Evolutionary conservation across 2,329 filamentous ascomycete species (phyloP), one percentile per base, ranked within the genome.

Genomic region (Cordyceps javanica): DNA sequence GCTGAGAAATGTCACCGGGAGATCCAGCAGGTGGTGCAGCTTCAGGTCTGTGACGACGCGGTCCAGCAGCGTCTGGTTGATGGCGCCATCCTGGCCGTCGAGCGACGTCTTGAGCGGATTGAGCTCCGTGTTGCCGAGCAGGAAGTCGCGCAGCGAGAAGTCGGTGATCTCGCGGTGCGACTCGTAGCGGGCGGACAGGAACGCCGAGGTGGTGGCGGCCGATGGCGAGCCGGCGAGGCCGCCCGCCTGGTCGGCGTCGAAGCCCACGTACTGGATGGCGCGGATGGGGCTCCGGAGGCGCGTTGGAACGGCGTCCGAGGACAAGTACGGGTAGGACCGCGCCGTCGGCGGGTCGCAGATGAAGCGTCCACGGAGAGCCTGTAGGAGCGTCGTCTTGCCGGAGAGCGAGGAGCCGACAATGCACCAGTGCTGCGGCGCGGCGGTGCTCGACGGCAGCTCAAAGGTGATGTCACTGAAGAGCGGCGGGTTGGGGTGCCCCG

Each of bases 171-270:
- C 93, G 32, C 90, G 81, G 38, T 88, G 78, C 59, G 89, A 92
- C 77, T 99, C 94, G 70, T 97, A 99, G 39, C 94, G 81, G 16
- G 91, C 91, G 59, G 90, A 91, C 19, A 97, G 75, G 69, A 97
- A 97, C 5, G 91, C 87, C 21, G 89, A 88, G n/a, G 83, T 78
- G 0, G 81, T 79, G 6, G 78, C 77, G n/a, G 75, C 75, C 2
- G 75, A 75, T 2, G 81, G 79, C 2, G 80, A 78, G 6, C 82
- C 74, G 0, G 68, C 66, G 14, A 82, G 73, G n/a, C 53, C 52
- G 50, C 78, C 73, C 6, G 80, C 79, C 26, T 84, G 80, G 64
- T 92, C 89, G 2, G 84, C 85, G 67, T 91, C 89, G 67, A 97
- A 97, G 0, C 94, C 93, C 10, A 97, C 91, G 76, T 96, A 93